A percentile compares a stretch with the other conserved stretches of the same genome.
Evolutionary conservation across 768 basidiomycete species (phyloP).

Genomic region (Pleurotus platypus): DNA sequence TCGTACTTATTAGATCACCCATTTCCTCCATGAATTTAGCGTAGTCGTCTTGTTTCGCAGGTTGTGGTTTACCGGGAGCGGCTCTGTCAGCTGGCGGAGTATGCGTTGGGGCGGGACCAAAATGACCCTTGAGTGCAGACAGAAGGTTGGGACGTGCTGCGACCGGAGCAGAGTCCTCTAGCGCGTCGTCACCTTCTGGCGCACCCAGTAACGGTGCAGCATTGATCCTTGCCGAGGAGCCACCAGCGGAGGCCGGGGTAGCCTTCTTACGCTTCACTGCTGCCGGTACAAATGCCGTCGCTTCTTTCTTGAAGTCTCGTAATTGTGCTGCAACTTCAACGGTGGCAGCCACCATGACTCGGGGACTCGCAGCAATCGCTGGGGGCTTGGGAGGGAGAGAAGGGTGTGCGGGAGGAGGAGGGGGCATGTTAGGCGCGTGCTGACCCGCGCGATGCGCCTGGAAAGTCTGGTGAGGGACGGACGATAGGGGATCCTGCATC

Average conservation of each 20-base stretch:
- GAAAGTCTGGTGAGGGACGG: conserved; percentile 74
- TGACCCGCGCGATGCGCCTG: conserved; percentile 60
- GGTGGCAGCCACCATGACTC: conserved; percentile 49
- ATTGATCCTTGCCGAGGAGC: conserved; percentile 43
- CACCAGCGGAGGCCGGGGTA: conserved; percentile 18
- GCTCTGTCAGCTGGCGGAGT: too few species aligned
- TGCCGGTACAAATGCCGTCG: conserved; percentile 86
- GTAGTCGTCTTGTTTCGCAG: conserved; percentile 64
- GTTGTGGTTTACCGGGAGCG: conserved; percentile 14
- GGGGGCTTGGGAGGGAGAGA: conserved; percentile 41
- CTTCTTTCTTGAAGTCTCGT: conserved; percentile 93
- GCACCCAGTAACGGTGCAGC: conserved; percentile 57
- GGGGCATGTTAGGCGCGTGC: conserved; percentile 15
- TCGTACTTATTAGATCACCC: conserved; percentile 56
- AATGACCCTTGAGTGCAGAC: conserved; percentile 54
- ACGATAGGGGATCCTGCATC: conserved; percentile 74
- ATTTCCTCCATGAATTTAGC: conserved; percentile 75
- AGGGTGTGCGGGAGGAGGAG: conserved; percentile 30
- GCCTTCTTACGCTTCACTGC: conserved; percentile 75
- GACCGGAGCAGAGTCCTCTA: conserved; percentile 23
- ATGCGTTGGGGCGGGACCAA: conserved; percentile 37
- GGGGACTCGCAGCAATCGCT: conserved; percentile 17
- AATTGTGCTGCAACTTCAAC: conserved; percentile 85
- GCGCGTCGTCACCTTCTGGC: conserved; percentile 18
- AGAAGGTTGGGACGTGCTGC: conserved; percentile 65